phyloP scores from a whole-genome alignment of 495 filamentous ascomycete genomes.

The Clavariopsis aquatica region DNA sequence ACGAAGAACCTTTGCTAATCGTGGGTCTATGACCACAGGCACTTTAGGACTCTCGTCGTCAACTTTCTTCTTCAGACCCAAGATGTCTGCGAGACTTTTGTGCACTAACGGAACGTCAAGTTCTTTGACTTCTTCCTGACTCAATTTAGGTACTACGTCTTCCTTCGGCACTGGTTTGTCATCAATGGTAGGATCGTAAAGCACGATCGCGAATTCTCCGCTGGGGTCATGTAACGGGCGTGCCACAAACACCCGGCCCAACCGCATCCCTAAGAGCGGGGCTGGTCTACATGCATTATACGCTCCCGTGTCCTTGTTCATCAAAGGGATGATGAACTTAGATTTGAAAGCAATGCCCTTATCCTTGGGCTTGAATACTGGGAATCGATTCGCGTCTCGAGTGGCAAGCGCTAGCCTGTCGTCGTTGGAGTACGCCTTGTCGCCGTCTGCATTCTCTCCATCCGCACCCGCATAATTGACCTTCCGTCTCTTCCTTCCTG shows the following conservation, averaged over 20 bases:
- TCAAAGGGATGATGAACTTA: constrained; percentile 81
- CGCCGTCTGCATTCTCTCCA: constrained; percentile 62
- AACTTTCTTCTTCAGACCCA: constrained; percentile 90
- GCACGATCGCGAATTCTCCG: constrained; percentile 93
- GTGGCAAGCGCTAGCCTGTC: constrained; percentile 84
- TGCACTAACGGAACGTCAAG: constrained; percentile 83
- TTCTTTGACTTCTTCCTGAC: constrained; percentile 55
- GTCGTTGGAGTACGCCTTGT: constrained; percentile 85
- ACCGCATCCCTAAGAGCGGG: constrained; percentile 82
- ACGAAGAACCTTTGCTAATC: constrained; percentile 83
- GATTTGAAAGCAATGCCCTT: constrained; percentile 78
- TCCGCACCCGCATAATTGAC: constrained; percentile 87
- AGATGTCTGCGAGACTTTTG: constrained; percentile 91
- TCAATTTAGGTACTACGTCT: constrained; percentile 54
- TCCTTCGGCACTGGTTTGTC: constrained; percentile 65
- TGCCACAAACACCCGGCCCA: constrained; percentile 80
- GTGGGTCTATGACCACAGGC: constrained; percentile 95
- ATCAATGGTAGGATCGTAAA: constrained; percentile 94
- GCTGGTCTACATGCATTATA: constrained; percentile 80
- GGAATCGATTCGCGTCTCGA: constrained; percentile 84
- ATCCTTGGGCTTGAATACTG: constrained; percentile 86
- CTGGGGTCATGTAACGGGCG: constrained; percentile 92
- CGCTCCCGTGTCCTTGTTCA: constrained; percentile 69
- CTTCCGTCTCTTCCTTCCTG: constrained; percentile 81
- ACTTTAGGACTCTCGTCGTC: constrained; percentile 77